These are phyloP conservation scores for Pneumocystis oryctolagi DNA, from an alignment of 1,139 yeast species.

Conservation along the genomic window DNA sequence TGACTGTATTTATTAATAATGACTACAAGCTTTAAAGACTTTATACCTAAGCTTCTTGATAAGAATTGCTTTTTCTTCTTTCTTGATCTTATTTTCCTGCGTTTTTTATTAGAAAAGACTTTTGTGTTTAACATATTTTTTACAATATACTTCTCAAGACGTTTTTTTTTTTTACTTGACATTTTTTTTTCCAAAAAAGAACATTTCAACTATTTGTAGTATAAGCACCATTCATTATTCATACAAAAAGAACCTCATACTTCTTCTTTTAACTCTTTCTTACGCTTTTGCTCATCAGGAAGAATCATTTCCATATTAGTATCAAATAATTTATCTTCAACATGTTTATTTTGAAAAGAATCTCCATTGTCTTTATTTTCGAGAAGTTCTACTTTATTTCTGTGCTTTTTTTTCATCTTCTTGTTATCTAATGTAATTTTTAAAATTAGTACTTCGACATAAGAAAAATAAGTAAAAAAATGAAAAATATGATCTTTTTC, in stretches of 20 bases:
- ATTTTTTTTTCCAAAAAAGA: conserved; percentile 42
- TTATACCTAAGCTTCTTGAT: conserved; percentile 66
- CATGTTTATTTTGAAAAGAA: not conserved
- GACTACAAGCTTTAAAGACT: conserved; percentile 44
- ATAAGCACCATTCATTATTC: conserved; percentile 26
- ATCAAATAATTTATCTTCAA: conserved; percentile 23
- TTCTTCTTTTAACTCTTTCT: conserved; percentile 48
- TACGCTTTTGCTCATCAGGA: conserved; percentile 38
- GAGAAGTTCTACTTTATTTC: not conserved
- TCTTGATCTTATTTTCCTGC: conserved; percentile 65
- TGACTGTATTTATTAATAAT: conserved; percentile 43
- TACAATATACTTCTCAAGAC: conserved; percentile 32
- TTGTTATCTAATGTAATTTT: not conserved
- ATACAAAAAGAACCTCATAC: conserved; percentile 35
- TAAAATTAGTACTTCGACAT: not conserved
- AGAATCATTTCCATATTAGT: conserved; percentile 48
- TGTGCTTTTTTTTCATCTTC: not conserved
- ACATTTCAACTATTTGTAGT: not conserved
- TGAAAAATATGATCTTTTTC: not conserved
- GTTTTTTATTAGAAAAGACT: not conserved
- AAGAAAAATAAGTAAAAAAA: not conserved
- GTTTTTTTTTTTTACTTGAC: conserved; percentile 58
- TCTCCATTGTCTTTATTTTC: not conserved
- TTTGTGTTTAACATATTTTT: conserved; percentile 11
- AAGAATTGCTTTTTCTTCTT: conserved; percentile 74